Conservation (phyloP, 2,329 filamentous ascomycete genomes). For the Niveomyces coronatus region DNA sequence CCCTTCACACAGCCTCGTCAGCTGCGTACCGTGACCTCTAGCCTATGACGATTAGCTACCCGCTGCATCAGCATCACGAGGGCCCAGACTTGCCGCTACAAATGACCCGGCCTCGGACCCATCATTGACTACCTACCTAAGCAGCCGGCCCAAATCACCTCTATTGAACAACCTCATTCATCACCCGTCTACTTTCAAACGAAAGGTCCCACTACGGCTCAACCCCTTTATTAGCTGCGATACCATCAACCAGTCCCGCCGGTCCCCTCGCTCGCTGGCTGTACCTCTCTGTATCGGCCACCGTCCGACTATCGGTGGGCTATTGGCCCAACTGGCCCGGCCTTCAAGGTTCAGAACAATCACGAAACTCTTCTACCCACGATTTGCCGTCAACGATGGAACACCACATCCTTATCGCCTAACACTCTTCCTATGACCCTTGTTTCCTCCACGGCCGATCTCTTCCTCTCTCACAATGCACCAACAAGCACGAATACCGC, state of each 20-base stretch:
- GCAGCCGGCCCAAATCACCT: constrained; percentile 2
- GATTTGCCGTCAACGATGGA: constrained; percentile 8
- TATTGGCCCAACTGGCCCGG: not conserved
- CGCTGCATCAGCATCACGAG: constrained; percentile 9
- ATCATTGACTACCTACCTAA: constrained; percentile 1
- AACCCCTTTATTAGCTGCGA: not conserved
- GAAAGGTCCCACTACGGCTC: not conserved
- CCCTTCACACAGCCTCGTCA: not conserved
- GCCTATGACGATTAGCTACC: constrained; percentile 8
- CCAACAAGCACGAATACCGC: constrained; percentile 72
- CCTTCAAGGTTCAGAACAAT: not conserved
- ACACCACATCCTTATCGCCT: constrained; percentile 1
- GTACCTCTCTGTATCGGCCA: constrained; percentile 8
- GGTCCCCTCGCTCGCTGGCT: constrained; percentile 1
- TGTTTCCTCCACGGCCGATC: not conserved
- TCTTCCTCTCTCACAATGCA: constrained; percentile 51
- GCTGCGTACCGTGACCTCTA: constrained; percentile 1
- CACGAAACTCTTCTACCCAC: not conserved
- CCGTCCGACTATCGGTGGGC: constrained; percentile 5
- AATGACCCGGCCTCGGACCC: constrained; percentile 11
- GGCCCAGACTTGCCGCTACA: constrained; percentile 6
- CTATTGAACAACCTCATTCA: constrained; percentile 5
- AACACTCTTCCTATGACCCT: not conserved
- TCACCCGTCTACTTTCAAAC: constrained; percentile 1
- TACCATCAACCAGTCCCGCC: not conserved